Evolutionary conservation across 352 stramenopile species (phyloP).

Genomic region (Globisporangium abappressorium): DNA sequence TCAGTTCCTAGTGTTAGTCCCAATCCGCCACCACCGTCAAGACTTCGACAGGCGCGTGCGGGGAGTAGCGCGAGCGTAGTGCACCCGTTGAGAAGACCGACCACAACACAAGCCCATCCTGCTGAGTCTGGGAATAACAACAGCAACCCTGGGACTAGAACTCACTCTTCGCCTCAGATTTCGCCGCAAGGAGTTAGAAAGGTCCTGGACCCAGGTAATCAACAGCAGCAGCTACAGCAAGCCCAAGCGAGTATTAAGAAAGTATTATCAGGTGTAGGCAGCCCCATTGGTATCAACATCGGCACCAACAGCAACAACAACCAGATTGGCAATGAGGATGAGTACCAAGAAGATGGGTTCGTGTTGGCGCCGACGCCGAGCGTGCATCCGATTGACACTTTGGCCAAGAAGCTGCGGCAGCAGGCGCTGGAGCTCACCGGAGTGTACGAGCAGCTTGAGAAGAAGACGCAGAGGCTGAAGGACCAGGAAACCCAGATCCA

Average conservation of each 20-base stretch:
- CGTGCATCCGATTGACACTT: constrained; percentile 53
- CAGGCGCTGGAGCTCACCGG: constrained; percentile 67
- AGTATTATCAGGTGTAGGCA: neutral
- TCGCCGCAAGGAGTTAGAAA: neutral
- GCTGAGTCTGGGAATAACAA: neutral
- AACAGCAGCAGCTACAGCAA: neutral
- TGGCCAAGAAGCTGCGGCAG: constrained; percentile 71
- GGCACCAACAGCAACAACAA: neutral
- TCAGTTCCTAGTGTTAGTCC: neutral
- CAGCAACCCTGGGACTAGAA: neutral
- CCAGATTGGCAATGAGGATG: neutral
- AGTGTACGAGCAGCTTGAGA: constrained; percentile 69
- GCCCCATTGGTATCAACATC: neutral
- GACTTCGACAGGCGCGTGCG: neutral
- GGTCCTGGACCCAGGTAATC: neutral
- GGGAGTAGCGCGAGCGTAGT: neutral
- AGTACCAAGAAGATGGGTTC: neutral
- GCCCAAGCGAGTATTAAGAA: neutral
- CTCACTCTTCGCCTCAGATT: neutral
- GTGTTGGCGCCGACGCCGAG: constrained; percentile 13
- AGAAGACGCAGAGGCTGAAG: constrained; percentile 45
- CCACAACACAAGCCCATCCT: neutral
- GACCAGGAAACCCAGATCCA: constrained; percentile 34
- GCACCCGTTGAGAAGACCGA: neutral
- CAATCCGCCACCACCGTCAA: constrained; percentile 1